Evolutionary conservation across 768 basidiomycete species (phyloP), one percentile per base, ranked within the genome.

Genomic region (Phylloporus sp.): DNA sequence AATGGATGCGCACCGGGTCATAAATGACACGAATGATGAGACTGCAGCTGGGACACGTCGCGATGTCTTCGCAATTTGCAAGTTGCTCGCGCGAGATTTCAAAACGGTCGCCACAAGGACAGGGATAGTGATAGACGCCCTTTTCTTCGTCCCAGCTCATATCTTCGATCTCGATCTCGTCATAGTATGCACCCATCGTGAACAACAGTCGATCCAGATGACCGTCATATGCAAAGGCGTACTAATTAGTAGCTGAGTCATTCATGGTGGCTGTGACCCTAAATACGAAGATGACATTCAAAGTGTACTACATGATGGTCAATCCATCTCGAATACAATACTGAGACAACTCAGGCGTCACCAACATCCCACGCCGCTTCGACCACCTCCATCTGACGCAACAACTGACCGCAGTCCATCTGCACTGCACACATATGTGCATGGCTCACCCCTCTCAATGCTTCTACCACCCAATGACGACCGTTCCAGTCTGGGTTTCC

Each of bases 81-180:
- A 97, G 80, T 68, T 97, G 92, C 52, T 72, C 71, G 56, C 86
- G 80, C 24, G 86, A 81, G 55, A 98, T 97, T 68, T 98, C 95
- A 70, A 98, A 99, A 33, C 94, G 83, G 70, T 99, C 95, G 9
- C 95, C 95, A 61, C 95, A 98, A 1, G 95, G 94, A 62, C 93
- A 99, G 0, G 94, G 95, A 65, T 94, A 96, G 73, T 98, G 94
- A 61, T 84, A 97, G 5, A 97, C 86, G 33, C 76, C 63, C 61
- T 85, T 88, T 45, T 76, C 80, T 20, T 76, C 74, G 64, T 95
- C 92, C 90, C 90, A 96, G 14, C 71, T 78, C 84, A 96, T 94
- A 60, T 96, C 94, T 62, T 97, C 95, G 43, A 97, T 96, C 64
- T 97, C 93, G 22, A 97, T 82, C 68, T 96, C 94, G 73, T 97